phyloP scores from a whole-genome alignment of 129 eudicot genomes.

The Calendula officinalis region DNA sequence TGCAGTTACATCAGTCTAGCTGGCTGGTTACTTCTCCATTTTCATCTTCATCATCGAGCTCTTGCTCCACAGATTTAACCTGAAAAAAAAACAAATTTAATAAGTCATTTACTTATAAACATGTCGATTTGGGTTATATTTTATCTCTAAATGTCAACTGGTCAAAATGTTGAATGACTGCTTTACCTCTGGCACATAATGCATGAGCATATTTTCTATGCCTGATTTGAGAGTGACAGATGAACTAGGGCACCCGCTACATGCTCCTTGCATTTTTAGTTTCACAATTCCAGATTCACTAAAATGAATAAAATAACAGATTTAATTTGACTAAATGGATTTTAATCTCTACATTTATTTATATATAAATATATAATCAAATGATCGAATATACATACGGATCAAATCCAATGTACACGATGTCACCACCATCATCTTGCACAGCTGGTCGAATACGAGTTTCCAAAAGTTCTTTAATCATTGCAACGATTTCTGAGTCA shows the following conservation, averaged over 20 bases:
- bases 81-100: constrained; percentile 26
- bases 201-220: constrained; percentile 98
- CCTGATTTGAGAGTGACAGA: constrained; percentile 97
- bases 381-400: constrained; percentile 40
- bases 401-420: constrained; percentile 86
- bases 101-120: background rate
- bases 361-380: constrained; percentile 7
- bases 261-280: constrained; percentile 98
- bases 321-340: background rate
- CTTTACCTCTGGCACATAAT: constrained; percentile 89
- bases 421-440: constrained; percentile 98
- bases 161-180: background rate
- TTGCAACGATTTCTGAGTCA: constrained; percentile 97
- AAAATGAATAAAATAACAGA: background rate
- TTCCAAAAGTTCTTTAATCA: constrained; percentile 94
- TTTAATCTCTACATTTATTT: background rate
- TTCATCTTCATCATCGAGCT: constrained; percentile 77
- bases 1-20: constrained; percentile 35
- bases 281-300: constrained; percentile 90
- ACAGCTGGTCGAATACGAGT: constrained; percentile 98
- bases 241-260: constrained; percentile 99
- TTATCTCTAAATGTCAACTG: background rate
- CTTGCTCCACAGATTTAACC: constrained; percentile 94
- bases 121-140: background rate
- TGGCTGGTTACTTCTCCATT: constrained; percentile 46